These are phyloP conservation scores for Cenchrus americanus DNA, from an alignment of 176 grass and related monocot genomes.

Conservation along the genomic window DNA sequence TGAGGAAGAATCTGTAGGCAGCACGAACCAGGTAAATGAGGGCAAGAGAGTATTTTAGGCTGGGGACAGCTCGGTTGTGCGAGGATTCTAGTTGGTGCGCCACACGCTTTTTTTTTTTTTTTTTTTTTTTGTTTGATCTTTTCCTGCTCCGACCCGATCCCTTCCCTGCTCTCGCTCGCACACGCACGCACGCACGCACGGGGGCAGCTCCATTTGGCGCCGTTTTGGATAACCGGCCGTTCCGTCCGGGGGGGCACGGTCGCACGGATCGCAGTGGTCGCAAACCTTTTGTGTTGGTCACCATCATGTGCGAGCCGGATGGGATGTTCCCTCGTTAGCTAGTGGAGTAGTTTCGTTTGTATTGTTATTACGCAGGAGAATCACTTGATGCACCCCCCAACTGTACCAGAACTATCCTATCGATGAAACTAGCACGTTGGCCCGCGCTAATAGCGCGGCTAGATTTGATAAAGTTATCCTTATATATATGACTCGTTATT, in stretches of 20 bases:
- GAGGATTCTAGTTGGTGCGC: slow-evolving; percentile 68
- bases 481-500: too few relatives aligned
- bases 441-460: too few relatives aligned
- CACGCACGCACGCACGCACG: slow-evolving; percentile 36
- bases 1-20: slow-evolving; percentile 1
- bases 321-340: slow-evolving; percentile 31
- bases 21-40: not conserved
- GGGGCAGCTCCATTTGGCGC: slow-evolving; percentile 75
- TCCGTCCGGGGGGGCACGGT: not conserved
- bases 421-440: too few relatives aligned
- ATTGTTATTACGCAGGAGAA: not conserved
- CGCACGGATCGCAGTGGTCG: slow-evolving; percentile 7
- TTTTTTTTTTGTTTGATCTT: slow-evolving; percentile 8
- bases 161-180: slow-evolving; percentile 1
- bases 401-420: not conserved
- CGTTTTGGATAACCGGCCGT: slow-evolving; percentile 44
- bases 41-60: slow-evolving; percentile 40
- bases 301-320: slow-evolving; percentile 48
- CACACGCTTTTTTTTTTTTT: slow-evolving; percentile 17
- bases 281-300: slow-evolving; percentile 30
- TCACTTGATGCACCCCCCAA: not conserved
- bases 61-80: slow-evolving; percentile 67
- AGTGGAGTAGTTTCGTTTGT: not conserved
- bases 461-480: too few relatives aligned
- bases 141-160: not conserved